Evolutionary conservation across 768 basidiomycete species (phyloP), one percentile per base, ranked within the genome.

Genomic region (Kwoniella newhampshirensis): DNA sequence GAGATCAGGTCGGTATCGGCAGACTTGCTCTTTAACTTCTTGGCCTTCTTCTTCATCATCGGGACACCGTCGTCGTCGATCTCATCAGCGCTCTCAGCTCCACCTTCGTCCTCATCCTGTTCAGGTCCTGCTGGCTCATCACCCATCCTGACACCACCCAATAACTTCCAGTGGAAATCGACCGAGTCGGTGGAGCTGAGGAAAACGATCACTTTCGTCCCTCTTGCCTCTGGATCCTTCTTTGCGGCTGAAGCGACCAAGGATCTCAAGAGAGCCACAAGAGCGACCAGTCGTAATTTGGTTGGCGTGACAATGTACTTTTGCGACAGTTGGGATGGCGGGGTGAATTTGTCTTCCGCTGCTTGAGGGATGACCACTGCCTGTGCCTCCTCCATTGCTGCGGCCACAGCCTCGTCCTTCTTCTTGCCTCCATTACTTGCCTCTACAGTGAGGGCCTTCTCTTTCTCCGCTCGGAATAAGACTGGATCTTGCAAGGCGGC

Each of bases 151-250:
- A 89, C 80, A 4, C 85, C 83, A 0, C 86, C 87, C 1, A 98
- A 77, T 20, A 97, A 79, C 47, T 82, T 83, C 90, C 91, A 98
- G 71, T 94, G 91, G 69, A 91, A 97, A 75, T 99, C 94, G 17
- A 99, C 96, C 2, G 96, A 93, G 76, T 97, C 94, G 4, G 92
- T 98, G 68, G 91, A 97, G 65, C 89, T 94, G 59, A 99, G 79
- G 77, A 99, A 99, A 4, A 99, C 91, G 44, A 99, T 91, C 53
- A 96, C 63, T 59, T 71, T 68, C 36, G 67, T 74, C 27, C 67
- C 70, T 45, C 37, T 58, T n/a, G 39, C 56, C 5, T 41, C n/a
- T 8, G 40, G 36, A 35, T 53, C 47, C 4, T 27, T 39, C 76
- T 76, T 64, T 80, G 80, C 21, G 32, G 82, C 79, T 4, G 52